Evolutionary conservation across 768 basidiomycete species (phyloP), one percentile per base, ranked within the genome.

Genomic region (Trametes gibbosa): DNA sequence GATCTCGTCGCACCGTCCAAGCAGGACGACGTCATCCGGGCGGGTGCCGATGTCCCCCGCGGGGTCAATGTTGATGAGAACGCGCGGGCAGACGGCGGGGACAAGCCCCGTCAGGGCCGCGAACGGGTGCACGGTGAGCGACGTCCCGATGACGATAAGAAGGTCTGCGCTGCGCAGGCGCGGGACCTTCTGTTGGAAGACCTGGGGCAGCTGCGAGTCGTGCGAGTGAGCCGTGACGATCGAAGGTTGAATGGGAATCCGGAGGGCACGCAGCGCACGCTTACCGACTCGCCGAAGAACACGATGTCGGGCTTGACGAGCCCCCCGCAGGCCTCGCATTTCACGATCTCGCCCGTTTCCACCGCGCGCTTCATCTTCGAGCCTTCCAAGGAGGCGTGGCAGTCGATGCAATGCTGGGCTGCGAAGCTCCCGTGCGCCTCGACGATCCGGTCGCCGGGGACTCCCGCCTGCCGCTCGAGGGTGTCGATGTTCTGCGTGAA

Each of bases 381-480:
- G 49, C 81, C 81, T 40, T 86, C 84, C 61, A 81, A 92, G 0
- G 77, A 68, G 2, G 69, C 67, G 45, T 77, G 62, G 70, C 97
- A 99, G 7, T 84, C 76, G 16, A 98, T 84, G 64, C 97, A 99
- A 51, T 84, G 79, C 54, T 96, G 91, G 1, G 79, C 75, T 0
- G 96, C 96, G 65, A 98, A 99, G 64, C 91, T 95, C 2, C 96
- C 97, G 68, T 99, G 97, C 0, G 97, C 97, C 74, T 98, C 96
- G 48, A 98, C 80, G 60, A 98, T 86, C 69, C 85, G 85, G 32
- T 81, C 73, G 0, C 72, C 78, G 0, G 90, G 85, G 0, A 97
- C 81, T 5, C 92, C 92, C 0, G 93, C 92, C 5, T 84, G 80
- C 2, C 90, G 81, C 69, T 98, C 96, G 14, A 98, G 83, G 0